Base-by-base conservation (phyloP, 306 rosid genomes). In the Citrullus mucosospermus region DNA sequence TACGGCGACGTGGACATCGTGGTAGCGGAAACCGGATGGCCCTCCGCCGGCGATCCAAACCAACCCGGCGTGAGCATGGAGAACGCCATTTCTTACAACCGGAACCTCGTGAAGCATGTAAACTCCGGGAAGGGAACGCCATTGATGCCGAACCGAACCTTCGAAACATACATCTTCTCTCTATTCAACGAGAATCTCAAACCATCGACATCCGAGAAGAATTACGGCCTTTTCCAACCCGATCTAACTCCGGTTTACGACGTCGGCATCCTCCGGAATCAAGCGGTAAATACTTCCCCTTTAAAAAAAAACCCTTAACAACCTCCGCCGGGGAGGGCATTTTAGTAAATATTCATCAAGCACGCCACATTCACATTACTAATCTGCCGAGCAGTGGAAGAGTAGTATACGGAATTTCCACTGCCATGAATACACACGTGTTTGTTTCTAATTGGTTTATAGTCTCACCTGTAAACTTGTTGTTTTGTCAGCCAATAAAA, bases 21-120 rank as follows among this genome's bases (percentile, higher is more conserved):
- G 7, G 88, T 93, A 8, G 97, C 83, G 0, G 97, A 90, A 83
- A 92, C 98, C 63, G 98, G 98, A 17, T 93, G 97, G 98, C 96
- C 97, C 0, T 88, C 93, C 2, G 84, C 78, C 39, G 98, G 97
- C 4, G 98, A 89, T 79, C 91, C 92, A 88, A 84, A 80, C 63
- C 91, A 93, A 65, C 60, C 84, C 5, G 97, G 85, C 7, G 97
- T 83, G 50, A 79, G 86, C 22, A 0, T 89, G 75, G 97, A 89
- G 1, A 87, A 92, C 70, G 97, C 98, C 41, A 81, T 81, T 57
- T 84, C 91, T 36, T 93, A 87, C 73, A 90, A 89, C 18, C 91
- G 91, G 41, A 93, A 93, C 69, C 86, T 93, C 28, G 83, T 92
- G 5, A 82, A 74, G 81, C 96, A 90, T 78, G 91, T 91, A 48